Conservation (phyloP, 495 filamentous ascomycete species). For the Thermothielavioides terrestris region DNA sequence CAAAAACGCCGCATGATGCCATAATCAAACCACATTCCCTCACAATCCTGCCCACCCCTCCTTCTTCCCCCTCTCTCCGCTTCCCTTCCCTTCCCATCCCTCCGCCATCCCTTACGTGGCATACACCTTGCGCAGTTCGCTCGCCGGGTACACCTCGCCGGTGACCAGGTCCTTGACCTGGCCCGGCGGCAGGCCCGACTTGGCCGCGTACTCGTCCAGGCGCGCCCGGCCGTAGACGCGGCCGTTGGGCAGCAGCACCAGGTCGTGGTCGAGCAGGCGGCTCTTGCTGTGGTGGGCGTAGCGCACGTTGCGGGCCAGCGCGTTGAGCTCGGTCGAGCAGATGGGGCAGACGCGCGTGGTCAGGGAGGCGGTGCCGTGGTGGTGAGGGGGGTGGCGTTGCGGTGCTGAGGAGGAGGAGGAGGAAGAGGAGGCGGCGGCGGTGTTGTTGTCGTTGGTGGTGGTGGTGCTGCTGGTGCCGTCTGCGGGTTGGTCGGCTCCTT, state of each 20-base stretch:
- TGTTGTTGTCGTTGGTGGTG: neutral
- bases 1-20: no score
- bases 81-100: neutral
- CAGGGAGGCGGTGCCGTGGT: constrained; percentile 27
- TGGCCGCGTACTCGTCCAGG: constrained; percentile 66
- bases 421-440: neutral
- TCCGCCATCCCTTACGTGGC: constrained; percentile 41
- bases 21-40: no score
- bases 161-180: constrained; percentile 77
- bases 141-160: constrained; percentile 52
- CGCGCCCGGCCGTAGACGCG: constrained; percentile 73
- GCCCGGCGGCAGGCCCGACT: constrained; percentile 52
- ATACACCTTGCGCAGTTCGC: constrained; percentile 76
- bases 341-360: constrained; percentile 70
- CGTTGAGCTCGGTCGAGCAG: constrained; percentile 89
- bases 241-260: constrained; percentile 79
- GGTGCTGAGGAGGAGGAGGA: neutral
- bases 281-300: constrained; percentile 94
- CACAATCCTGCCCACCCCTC: no score
- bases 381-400: neutral
- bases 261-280: constrained; percentile 69
- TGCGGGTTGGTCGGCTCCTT: constrained; percentile 18
- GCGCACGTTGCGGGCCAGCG: constrained; percentile 76
- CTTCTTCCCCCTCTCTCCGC: no score
- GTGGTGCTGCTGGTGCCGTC: constrained; percentile 8